Conservation (phyloP, 1,284 basidiomycete species). For the Papiliotrema laurentii region DNA sequence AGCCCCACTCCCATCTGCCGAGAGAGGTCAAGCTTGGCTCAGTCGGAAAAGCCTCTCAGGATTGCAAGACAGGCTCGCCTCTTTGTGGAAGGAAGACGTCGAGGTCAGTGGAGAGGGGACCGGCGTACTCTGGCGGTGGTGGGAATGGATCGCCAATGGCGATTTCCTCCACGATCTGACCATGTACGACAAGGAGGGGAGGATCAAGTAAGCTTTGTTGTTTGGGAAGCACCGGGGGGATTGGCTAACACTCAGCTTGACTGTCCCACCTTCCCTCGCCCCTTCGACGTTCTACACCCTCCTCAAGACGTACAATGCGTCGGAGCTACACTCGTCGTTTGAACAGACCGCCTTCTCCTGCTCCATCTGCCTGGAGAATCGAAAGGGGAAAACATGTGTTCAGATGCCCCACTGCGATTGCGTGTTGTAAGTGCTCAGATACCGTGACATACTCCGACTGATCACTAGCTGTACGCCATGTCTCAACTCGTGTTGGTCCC, state of each 20-base stretch:
- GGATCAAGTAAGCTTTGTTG: conserved; percentile 11
- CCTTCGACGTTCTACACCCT: conserved; percentile 30
- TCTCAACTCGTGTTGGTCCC: conserved; percentile 38
- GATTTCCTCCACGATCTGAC: conserved; percentile 27
- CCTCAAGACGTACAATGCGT: conserved; percentile 31
- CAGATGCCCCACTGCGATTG: conserved; percentile 37
- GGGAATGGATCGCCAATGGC: conserved; percentile 40
- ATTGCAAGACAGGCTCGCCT: conserved; percentile 15
- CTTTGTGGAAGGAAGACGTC: conserved; percentile 23
- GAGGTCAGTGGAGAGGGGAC: conserved; percentile 17
- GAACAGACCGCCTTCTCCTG: conserved; percentile 38
- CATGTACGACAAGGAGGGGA: conserved; percentile 7
- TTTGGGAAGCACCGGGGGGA: not conserved
- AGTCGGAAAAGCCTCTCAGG: conserved; percentile 6
- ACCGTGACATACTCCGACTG: not conserved
- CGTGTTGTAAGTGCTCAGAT: conserved; percentile 33
- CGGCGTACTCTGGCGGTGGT: conserved; percentile 43
- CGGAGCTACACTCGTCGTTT: conserved; percentile 32
- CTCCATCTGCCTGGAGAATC: conserved; percentile 45
- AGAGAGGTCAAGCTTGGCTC: conserved; percentile 17
- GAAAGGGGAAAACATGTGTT: conserved; percentile 40
- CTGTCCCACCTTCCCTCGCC: conserved; percentile 19
- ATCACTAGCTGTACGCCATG: conserved; percentile 36
- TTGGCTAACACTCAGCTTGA: conserved; percentile 9
- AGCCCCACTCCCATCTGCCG: conserved; percentile 10